These are phyloP conservation scores for Capsicum chinense DNA, from an alignment of 257 asterid genomes.

Conservation along the genomic window DNA sequence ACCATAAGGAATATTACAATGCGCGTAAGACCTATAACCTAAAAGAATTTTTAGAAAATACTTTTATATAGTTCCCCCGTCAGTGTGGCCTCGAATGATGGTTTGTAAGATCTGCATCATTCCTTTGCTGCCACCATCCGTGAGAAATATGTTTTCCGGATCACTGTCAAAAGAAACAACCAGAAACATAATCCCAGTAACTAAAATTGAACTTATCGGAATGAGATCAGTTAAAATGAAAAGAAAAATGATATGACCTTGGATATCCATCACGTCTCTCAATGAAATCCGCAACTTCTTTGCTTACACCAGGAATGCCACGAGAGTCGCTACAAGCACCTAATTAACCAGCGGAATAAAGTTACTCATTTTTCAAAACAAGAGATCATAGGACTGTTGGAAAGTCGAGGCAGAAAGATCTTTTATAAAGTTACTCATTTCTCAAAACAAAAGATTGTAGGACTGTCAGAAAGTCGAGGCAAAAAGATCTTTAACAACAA, in stretches of 20 bases:
- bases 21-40: background rate
- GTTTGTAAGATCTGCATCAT: constrained; percentile 82
- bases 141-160: constrained; percentile 90
- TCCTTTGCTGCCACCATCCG: constrained; percentile 99
- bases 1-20: background rate
- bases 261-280: constrained; percentile 34
- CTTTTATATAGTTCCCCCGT: constrained; percentile 62
- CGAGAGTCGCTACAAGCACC: too few relatives aligned
- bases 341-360: too few relatives aligned
- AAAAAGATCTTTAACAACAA: background rate
- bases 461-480: background rate
- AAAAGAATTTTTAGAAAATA: background rate
- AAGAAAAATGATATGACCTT: constrained; percentile 50
- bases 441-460: background rate
- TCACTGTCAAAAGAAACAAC: constrained; percentile 57
- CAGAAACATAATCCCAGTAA: background rate
- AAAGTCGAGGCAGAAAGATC: constrained; percentile 31
- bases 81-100: constrained; percentile 61
- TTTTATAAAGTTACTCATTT: constrained; percentile 41
- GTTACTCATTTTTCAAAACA: too few relatives aligned
- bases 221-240: background rate
- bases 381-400: too few relatives aligned
- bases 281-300: too few relatives aligned
- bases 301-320: too few relatives aligned
- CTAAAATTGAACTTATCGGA: background rate